A percentile compares a stretch with the other conserved stretches of the same genome.
phyloP scores from a whole-genome alignment of 2,329 filamentous ascomycete species.

The Alternaria gansuensis region DNA sequence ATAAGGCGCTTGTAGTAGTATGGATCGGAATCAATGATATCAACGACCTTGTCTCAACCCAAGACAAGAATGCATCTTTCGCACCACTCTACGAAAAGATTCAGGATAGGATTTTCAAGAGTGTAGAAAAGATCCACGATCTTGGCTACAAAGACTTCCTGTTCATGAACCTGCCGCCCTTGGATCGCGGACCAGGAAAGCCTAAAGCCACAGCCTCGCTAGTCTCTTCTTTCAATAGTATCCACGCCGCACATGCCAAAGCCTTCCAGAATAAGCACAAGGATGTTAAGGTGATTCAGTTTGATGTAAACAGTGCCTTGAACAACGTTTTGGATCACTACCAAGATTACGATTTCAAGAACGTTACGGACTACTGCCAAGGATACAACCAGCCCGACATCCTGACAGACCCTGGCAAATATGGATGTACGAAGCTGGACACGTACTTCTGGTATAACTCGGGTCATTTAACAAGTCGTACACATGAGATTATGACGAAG shows the following conservation, averaged over 20 bases:
- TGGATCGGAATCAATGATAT: constrained; percentile 69
- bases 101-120: constrained; percentile 54
- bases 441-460: constrained; percentile 61
- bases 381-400: constrained; percentile 60
- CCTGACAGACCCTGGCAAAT: constrained; percentile 53
- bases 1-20: constrained; percentile 58
- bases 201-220: constrained; percentile 59
- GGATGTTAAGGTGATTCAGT: constrained; percentile 54
- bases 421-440: constrained; percentile 57
- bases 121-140: constrained; percentile 54
- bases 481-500: constrained; percentile 53
- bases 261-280: constrained; percentile 47
- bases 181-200: constrained; percentile 55
- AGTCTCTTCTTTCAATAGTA: constrained; percentile 57
- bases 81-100: constrained; percentile 57
- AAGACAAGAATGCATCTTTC: constrained; percentile 55
- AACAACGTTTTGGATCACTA: constrained; percentile 57
- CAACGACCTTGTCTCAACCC: constrained; percentile 57
- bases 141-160: constrained; percentile 59
- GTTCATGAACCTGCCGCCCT: constrained; percentile 62
- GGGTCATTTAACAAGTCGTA: constrained; percentile 58
- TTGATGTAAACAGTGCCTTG: constrained; percentile 57
- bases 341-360: constrained; percentile 55
- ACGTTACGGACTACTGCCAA: constrained; percentile 58
- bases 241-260: constrained; percentile 48